Percentiles rank a stretch among this genome's conserved stretches.
Evolutionary conservation across 2,329 filamentous ascomycete genomes (phyloP).

Genomic region (Sclerotinia subarctica): DNA sequence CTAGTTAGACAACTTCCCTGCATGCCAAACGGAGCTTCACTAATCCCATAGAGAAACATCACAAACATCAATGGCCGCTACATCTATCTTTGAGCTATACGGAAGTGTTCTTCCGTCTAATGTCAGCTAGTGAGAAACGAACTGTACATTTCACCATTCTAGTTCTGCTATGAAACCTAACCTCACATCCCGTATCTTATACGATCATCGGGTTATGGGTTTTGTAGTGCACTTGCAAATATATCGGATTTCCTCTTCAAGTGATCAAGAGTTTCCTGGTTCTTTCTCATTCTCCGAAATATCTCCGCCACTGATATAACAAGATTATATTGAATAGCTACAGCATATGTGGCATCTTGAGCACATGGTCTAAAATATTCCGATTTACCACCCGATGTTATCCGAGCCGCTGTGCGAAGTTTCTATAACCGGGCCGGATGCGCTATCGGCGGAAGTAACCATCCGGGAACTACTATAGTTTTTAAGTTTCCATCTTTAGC

Average conservation of each 20-base stretch:
- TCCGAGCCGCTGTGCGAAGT: conserved; percentile 45
- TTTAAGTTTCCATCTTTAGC: conserved; percentile 18
- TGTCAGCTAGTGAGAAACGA: neutral
- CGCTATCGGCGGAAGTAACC: conserved; percentile 47
- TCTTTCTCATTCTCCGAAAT: neutral
- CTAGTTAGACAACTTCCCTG: neutral
- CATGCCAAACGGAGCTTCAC: neutral
- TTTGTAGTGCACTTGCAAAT: neutral
- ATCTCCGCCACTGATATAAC: neutral
- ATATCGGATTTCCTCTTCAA: neutral
- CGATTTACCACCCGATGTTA: conserved; percentile 43
- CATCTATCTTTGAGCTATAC: neutral
- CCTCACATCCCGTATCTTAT: neutral
- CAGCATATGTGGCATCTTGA: conserved; percentile 48
- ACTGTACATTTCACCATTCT: neutral
- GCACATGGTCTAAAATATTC: conserved; percentile 43
- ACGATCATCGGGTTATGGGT: neutral
- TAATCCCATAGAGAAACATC: neutral
- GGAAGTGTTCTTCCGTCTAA: conserved; percentile 4
- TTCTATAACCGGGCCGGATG: conserved; percentile 56
- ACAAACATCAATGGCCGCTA: neutral
- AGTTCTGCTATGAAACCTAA: neutral
- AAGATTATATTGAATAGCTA: conserved; percentile 42
- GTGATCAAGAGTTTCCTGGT: neutral
- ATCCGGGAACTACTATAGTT: conserved; percentile 27